Evolutionary conservation across 2,329 filamentous ascomycete genomes (phyloP), one percentile per base, ranked within the genome.

Genomic region (Colletotrichum sp.): DNA sequence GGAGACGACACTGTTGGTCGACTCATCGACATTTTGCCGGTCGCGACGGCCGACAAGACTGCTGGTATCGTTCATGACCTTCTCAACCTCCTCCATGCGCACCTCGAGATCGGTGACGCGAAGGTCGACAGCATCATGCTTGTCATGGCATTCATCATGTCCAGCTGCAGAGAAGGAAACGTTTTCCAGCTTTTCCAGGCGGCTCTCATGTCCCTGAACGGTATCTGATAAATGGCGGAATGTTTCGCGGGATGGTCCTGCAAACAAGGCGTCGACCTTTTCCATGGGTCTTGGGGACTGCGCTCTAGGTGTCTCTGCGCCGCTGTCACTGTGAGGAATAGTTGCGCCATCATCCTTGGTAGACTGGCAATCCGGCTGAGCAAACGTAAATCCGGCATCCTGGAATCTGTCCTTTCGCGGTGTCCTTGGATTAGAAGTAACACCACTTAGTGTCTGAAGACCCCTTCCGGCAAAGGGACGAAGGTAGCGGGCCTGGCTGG

Each of bases 111-210:
- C 94, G 2, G 91, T 89, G 9, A 96, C 86, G 26, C 94, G 90
- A 10, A 92, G 88, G 78, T 96, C 94, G 60, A 91, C 82, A 64
- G 91, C 85, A 38, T 95, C 94, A 79, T 94, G 89, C 70, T 90
- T 91, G 24, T 95, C 93, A 21, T 92, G 87, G 65, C 94, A 91
- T 48, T 94, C 93, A 26, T 95, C 94, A 64, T 94, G 89, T n/a
- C 89, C 89, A 21, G 89, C 87, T 58, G 91, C 88, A 28, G 91
- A 91, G 79, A 95, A 94, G 0, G 93, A 95, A 2, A 90, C 87
- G 66, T 89, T 94, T 83, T 96, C 94, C 8, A 96, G 87, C 71
- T 88, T 86, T 65, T 94, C 93, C 15, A 96, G 83, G 3, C 94
- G 92, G 68, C 90, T 88, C 48, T 91, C 91, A 75, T 95, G 90